Evolutionary conservation across 208 protist genomes (phyloP), one percentile per base, ranked within the genome.

Genomic region (Crithidia acanthocephali): DNA sequence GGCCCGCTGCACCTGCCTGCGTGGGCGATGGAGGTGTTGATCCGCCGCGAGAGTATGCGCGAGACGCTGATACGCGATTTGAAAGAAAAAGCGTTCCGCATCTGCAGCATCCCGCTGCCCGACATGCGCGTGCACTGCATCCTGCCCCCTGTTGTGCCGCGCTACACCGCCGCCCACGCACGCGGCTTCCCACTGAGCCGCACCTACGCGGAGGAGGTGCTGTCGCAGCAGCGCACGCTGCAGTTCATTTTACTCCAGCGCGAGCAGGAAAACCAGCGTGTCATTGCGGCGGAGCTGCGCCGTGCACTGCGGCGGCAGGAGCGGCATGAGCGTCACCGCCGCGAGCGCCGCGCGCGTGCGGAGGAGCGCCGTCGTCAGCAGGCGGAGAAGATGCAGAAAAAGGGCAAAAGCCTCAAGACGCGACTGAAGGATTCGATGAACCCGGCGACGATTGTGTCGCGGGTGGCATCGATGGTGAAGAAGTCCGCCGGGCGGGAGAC

Each of bases 91-190:
- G 74, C 76, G 27, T 82, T 87, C 25, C 68, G 67, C 45, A 72
- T 87, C 40, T 84, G 80, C 58, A 53, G 64, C 53, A 81, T 96
- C 32, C 79, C 83, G 23, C 68, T 96, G 22, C 88, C 91, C 0
- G 91, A 94, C 66, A 72, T 58, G 51, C 91, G 91, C 10, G 81
- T 94, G 30, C 92, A 89, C 62, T 79, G 86, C 47, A 47, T 83
- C 25, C 22, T 92, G 47, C 91, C 91, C 0, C 78, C 85, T 1
- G 56, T 63, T 8, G 84, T 94, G 42, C 78, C 82, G 13, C 86
- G 88, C 56, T 72, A 87, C 67, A 68, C 84, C 47, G 86, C 76
- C 11, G 87, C 87, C 1, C 79, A 89, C 72, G 84, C 79, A 4
- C 75, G 82, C 32, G 80, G 81, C 53, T 84, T 85, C 37, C 69